Evolutionary conservation across 306 rosid species (phyloP).

Genomic region (Macrotyloma uniflorum): DNA sequence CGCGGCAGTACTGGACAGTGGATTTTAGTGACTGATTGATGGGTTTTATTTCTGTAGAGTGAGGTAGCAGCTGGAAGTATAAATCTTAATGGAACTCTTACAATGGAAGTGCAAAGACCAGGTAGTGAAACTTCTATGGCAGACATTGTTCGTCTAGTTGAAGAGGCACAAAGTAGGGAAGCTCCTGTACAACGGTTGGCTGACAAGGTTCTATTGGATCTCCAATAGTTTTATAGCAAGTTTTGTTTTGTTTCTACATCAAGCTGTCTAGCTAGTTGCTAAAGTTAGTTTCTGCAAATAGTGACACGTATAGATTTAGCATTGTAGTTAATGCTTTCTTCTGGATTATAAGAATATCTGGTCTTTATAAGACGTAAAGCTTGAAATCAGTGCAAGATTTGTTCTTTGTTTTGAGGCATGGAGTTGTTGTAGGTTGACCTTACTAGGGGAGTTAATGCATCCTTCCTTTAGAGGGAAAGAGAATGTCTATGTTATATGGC

Average conservation of each 20-base stretch:
- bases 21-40: conserved; percentile 35
- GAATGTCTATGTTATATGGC: background rate
- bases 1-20: conserved; percentile 26
- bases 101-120: conserved; percentile 84
- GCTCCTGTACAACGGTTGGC: conserved; percentile 98
- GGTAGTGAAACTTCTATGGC: conserved; percentile 93
- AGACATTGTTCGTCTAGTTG: conserved; percentile 90
- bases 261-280: background rate
- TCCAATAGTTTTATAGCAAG: conserved; percentile 6
- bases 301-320: background rate
- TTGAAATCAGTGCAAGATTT: background rate
- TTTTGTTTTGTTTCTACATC: conserved; percentile 20
- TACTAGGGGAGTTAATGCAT: background rate
- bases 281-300: background rate
- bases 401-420: background rate
- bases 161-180: conserved; percentile 94
- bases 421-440: background rate
- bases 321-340: background rate
- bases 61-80: conserved; percentile 96
- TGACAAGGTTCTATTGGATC: conserved; percentile 75
- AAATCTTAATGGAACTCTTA: conserved; percentile 94
- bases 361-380: background rate
- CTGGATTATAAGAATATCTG: background rate
- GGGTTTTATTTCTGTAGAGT: conserved; percentile 59
- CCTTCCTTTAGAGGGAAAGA: background rate